Evolutionary conservation across 2,329 filamentous ascomycete genomes (phyloP), one percentile per base, ranked within the genome.

Genomic region (Aspergillus awamori): DNA sequence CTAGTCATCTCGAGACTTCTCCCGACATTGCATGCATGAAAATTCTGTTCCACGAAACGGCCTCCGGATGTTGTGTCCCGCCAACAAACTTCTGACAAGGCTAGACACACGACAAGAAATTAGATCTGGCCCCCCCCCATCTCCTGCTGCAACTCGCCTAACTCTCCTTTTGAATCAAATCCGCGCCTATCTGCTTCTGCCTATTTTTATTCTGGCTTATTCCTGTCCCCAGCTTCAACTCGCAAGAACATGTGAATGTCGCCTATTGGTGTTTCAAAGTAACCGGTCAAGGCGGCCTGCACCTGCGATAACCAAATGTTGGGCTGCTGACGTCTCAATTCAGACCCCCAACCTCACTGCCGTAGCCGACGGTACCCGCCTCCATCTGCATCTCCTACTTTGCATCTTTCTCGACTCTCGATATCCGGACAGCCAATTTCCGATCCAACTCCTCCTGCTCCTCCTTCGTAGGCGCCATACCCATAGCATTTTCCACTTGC

Each of bases 401-500:
- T 33, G 65, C 62, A 53, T 65, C 64, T 61, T 69, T 74, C 43
- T 76, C 73, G 53, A 75, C 72, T 41, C 72, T 68, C 38, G 72
- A 72, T 47, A 77, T 66, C 33, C 70, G 65, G 45, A 79, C 60
- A 38, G 73, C 70, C 62, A 79, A 55, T 59, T 79, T 74, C 59
- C 70, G 69, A 59, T 86, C 82, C 64, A 96, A 75, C 11, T 85
- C 84, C 61, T 87, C 86, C 73, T 87, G 88, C 72, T 96, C 92
- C 70, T 89, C 82, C 63, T 91, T 87, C 0, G 87, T 89, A 1
- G 93, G 86, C 41, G 84, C 87, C 75, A 92, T 84, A 6, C 90
- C 90, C 63, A 93, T 84, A 45, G 84, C 87, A 72, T 90, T 84
- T 77, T 94, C 93, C 15, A 89, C 87, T 60, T 83, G 82, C 72